phyloP scores from a whole-genome alignment of 2,329 filamentous ascomycete species.

The Cladosporium sp. region DNA sequence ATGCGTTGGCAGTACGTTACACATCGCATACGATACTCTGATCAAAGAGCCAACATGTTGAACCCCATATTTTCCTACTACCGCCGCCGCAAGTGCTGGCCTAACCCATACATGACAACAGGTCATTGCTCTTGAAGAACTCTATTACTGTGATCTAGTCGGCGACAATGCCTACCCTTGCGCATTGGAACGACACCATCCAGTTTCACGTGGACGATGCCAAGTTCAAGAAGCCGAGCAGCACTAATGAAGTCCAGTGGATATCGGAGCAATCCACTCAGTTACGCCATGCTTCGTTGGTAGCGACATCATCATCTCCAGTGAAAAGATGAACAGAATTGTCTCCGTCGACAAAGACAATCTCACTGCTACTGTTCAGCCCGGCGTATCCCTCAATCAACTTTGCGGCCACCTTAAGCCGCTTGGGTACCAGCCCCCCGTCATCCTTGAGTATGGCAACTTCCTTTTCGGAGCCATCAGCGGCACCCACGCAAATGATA shows the following conservation, averaged over 20 bases:
- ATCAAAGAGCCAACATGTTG: too few species aligned
- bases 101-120: too few species aligned
- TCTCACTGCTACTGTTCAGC: slow-evolving; percentile 12
- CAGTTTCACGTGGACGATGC: slow-evolving; percentile 6
- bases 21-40: too few species aligned
- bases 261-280: slow-evolving; percentile 14
- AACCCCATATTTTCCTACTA: too few species aligned
- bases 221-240: slow-evolving; percentile 11
- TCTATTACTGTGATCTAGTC: too few species aligned
- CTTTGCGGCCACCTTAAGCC: slow-evolving; percentile 11
- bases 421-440: slow-evolving; percentile 11
- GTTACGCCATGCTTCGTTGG: slow-evolving; percentile 12
- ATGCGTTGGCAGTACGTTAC: too few species aligned
- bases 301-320: slow-evolving; percentile 7
- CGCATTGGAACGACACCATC: slow-evolving; percentile 13
- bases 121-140: too few species aligned
- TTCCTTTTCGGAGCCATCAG: slow-evolving; percentile 12
- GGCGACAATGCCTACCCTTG: background rate
- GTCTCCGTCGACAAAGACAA: slow-evolving; percentile 7
- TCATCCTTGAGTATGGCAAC: slow-evolving; percentile 14
- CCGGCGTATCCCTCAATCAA: slow-evolving; percentile 8
- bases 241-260: slow-evolving; percentile 6
- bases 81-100: too few species aligned
- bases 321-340: slow-evolving; percentile 6
- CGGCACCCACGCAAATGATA: slow-evolving; percentile 11